Percentiles rank a stretch among this genome's conserved stretches.
Evolutionary conservation across 140 eudicot genomes (phyloP).

Genomic region (Flaveria floridana): DNA sequence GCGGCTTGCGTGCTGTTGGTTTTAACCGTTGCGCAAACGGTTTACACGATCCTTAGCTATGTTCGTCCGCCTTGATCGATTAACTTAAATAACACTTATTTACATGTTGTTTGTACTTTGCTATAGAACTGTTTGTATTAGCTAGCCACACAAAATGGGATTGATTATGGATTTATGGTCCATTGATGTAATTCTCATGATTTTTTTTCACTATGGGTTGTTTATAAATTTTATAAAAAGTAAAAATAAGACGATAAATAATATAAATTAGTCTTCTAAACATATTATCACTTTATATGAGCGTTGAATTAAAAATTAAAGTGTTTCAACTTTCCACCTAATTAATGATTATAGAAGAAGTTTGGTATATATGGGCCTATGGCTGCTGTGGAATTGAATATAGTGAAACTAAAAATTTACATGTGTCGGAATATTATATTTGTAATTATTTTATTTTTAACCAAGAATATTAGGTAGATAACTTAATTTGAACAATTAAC

Average conservation of each 20-base stretch:
- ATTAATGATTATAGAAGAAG: neutral
- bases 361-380: conserved; percentile 12
- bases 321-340: neutral
- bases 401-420: neutral
- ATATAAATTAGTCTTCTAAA: neutral
- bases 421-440: neutral
- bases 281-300: neutral
- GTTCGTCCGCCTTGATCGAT: conserved; percentile 28
- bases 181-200: neutral
- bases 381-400: conserved; percentile 5
- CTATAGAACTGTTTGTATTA: neutral
- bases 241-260: too few species aligned
- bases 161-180: neutral
- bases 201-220: neutral
- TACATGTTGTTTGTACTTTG: too few species aligned
- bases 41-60: conserved; percentile 50
- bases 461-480: neutral
- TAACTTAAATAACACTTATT: neutral
- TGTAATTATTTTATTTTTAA: too few species aligned
- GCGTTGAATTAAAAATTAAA: neutral
- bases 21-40: conserved; percentile 62
- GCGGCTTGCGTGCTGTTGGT: conserved; percentile 55
- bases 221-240: too few species aligned
- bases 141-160: neutral
- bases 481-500: too few species aligned